Evolutionary conservation across 192 early-diverging fungal genomes (phyloP), one percentile per base, ranked within the genome.

Genomic region (Coemansia reversa): DNA sequence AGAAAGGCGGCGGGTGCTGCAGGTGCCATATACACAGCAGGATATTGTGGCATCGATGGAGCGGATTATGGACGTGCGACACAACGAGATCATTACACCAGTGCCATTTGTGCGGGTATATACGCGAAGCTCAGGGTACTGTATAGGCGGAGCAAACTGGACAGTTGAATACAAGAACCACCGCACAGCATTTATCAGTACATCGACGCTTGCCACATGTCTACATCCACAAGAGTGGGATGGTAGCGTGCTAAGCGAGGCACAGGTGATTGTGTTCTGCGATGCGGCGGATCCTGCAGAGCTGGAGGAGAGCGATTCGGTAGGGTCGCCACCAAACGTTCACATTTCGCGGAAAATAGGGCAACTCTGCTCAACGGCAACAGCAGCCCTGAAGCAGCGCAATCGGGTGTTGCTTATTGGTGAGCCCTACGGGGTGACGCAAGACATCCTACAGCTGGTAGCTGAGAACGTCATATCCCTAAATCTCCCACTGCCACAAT

Each of bases 71-170:
- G 78, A 69, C 25, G 73, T 84, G 39, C 67, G 82, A 25, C 74
- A 80, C 65, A 72, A 70, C 55, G 77, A 84, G 74, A 55, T 77
- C 6, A 55, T 77, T n/a, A 70, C 60, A 50, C 82, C 82, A 0
- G 71, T 80, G 25, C 76, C 74, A 19, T 72, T 72, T 60, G 82
- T 84, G 23, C 71, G 74, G 51, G 78, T 87, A 9, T 85, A 82
- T 18, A 83, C 90, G 3, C 80, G 89, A 65, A 91, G 91, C 63
- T 87, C 89, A 5, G 91, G 90, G 7, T 87, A 89, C 70, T 86
- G 84, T 53, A 82, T 92, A 45, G 91, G 90, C 7, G 82, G 86
- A 19, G 83, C 87, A 3, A 91, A 91, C 68, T 92, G 90, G 91
- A 72, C 84, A 4, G 75, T 92, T 19, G 86, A 88, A 68, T 84